Evolutionary conservation across 2,329 filamentous ascomycete genomes (phyloP), one percentile per base, ranked within the genome.

Genomic region (Cordyceps javanica): DNA sequence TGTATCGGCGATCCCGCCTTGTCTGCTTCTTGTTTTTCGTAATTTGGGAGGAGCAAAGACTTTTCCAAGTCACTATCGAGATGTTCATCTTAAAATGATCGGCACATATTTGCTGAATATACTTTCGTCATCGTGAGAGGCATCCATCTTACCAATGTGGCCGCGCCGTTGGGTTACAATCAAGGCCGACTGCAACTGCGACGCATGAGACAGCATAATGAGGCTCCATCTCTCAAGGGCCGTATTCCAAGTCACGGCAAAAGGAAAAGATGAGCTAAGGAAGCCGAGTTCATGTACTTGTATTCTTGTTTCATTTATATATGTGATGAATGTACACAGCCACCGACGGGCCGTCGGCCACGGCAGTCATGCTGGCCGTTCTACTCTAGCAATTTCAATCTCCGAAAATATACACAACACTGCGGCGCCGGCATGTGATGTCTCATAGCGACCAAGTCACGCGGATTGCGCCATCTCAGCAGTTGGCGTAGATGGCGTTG

Each of bases 401-500:
- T n/a, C 25, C 25, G 9, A 25, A 32, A 25, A 34, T 36, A 6
- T 39, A 41, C 21, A 34, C 14, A 16, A 3, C 19, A 16, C 39
- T 14, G 28, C 30, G 9, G 52, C 53, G 23, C 39, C 30, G 9
- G 52, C 53, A 30, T 16, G 44, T 34, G 34, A 50, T 44, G 54
- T 57, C 45, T 57, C 28, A 42, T 50, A 7, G 26, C n/a, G 9
- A 32, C 25, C 8, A 34, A 19, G 7, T 21, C 36, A 3, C n/a
- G 5, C 2, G 0, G 6, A 55, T 41, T 3, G 34, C 42, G 30
- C 23, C 55, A 52, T 39, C 36, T 49, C 58, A 58, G 45, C 57
- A 62, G 23, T 59, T 14, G 13, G 54, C 28, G 36, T 52, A 57
- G 23, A 61, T 57, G 34, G 60, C 49, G 36, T 63, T 62, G 13